Base-by-base conservation (phyloP, 2,329 filamentous ascomycete species). In the Xylaria polymorpha region DNA sequence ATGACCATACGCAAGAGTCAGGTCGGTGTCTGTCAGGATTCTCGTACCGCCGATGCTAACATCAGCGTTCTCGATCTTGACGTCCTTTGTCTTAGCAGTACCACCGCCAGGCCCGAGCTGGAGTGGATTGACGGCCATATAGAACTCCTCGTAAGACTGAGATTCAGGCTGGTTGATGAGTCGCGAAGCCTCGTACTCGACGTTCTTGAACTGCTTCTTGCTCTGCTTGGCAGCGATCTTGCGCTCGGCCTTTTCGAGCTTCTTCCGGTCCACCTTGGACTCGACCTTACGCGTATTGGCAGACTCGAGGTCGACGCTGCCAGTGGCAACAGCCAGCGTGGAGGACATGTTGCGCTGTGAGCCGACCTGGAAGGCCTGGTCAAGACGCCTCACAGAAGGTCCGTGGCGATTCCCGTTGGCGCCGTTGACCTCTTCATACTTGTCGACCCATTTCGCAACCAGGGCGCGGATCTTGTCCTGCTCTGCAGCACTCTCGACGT, bases 201-300 rank as follows among this genome's bases (percentile, higher is more conserved):
- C 96, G 65, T 92, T 97, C 87, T 98, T 98, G 91, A 96, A 98
- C 43, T 91, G 89, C 85, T 99, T 99, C 86, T 97, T 97, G 84
- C 94, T 96, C 84, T 98, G 96, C 85, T 99, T 99, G 77, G 94
- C 94, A 58, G 94, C 93, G 79, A 99, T 96, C 85, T 99, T 99
- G 74, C 93, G 88, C 83, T 99, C 96, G 1, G 96, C 96, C 84
- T 99, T 99, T 82, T 99, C 96, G 22, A 99, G 90, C 87, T 99
- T 99, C 91, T 98, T 99, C 79, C 91, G 91, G 83, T 99, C 96
- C 70, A 99, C 96, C 80, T 95, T 94, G 76, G 95, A 98, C 84
- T 99, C 96, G 67, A 99, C 93, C 83, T 98, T 98, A 77, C 95
- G 89, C 46, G 89, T 87, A 79, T 97, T 97, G 78, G 94, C 94